phyloP scores from a whole-genome alignment of 352 stramenopile species.

The Globisporangium rhizosaccharum region DNA sequence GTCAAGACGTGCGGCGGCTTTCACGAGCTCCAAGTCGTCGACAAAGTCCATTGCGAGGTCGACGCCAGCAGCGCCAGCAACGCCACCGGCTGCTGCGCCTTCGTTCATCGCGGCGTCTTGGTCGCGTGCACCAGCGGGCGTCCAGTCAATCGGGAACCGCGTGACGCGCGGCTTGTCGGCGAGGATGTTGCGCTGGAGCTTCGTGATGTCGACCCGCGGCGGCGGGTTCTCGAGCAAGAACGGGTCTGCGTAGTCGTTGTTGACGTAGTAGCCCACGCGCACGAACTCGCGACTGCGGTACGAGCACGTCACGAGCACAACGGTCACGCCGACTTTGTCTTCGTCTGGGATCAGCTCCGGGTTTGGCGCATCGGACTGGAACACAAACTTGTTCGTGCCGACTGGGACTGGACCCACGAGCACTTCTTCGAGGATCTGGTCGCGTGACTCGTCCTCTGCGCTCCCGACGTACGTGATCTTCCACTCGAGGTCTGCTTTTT shows the following conservation, averaged over 20 bases:
- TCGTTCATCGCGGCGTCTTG: constrained; percentile 38
- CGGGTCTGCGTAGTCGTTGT: constrained; percentile 97
- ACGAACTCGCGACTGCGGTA: constrained; percentile 98
- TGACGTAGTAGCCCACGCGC: constrained; percentile 94
- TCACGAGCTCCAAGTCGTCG: constrained; percentile 83
- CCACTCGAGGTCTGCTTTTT: constrained; percentile 95
- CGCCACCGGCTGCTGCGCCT: constrained; percentile 23
- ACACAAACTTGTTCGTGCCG: constrained; percentile 98
- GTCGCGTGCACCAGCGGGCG: constrained; percentile 42
- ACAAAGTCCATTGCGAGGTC: constrained; percentile 70
- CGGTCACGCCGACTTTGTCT: constrained; percentile 98
- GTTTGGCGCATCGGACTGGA: constrained; percentile 94
- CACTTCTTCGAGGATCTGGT: constrained; percentile 98
- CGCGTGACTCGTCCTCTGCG: constrained; percentile 92
- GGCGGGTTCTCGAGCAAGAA: constrained; percentile 82
- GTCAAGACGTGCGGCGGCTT: constrained; percentile 78
- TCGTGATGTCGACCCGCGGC: constrained; percentile 81
- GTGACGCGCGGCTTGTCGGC: constrained; percentile 95
- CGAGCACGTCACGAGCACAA: constrained; percentile 97
- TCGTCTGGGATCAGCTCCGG: constrained; percentile 89
- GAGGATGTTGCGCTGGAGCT: constrained; percentile 95
- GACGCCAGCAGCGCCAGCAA: constrained; percentile 7
- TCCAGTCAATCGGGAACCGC: constrained; percentile 97
- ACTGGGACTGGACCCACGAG: constrained; percentile 97
- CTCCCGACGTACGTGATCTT: constrained; percentile 99